phyloP scores from a whole-genome alignment of 148 eudicot genomes.

The Bassia scoparia region DNA sequence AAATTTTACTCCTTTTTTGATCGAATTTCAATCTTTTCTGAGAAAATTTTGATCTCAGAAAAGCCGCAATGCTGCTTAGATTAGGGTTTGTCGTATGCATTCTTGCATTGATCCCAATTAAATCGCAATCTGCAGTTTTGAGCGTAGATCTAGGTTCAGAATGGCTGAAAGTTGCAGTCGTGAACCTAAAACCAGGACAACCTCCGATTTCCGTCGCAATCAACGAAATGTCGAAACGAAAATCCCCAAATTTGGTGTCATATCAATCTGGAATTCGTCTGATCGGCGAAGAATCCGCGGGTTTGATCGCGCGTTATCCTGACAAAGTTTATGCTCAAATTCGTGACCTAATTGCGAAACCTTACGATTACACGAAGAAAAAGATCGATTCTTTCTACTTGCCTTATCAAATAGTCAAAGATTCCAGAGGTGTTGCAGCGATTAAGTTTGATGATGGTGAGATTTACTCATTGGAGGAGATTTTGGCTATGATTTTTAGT shows the following conservation, averaged over 20 bases:
- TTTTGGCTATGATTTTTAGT: conserved; percentile 69
- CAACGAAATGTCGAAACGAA: conserved; percentile 96
- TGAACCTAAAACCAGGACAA: conserved; percentile 84
- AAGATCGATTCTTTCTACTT: conserved; percentile 43
- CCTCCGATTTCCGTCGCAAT: conserved; percentile 85
- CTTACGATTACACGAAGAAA: conserved; percentile 30
- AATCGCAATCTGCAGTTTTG: conserved; percentile 55
- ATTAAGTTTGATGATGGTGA: conserved; percentile 60
- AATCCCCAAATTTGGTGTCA: conserved; percentile 68
- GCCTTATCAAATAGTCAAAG: conserved; percentile 52
- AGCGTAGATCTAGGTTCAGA: conserved; percentile 98
- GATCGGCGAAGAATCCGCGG: conserved; percentile 85
- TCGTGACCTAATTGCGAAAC: conserved; percentile 66
- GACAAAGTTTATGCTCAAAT: conserved; percentile 68
- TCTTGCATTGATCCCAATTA: conserved; percentile 29
- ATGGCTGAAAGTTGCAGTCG: conserved; percentile 89
- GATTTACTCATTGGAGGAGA: conserved; percentile 74
- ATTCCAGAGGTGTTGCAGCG: conserved; percentile 47
- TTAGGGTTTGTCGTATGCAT: conserved; percentile 34
- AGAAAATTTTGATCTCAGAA: conserved; percentile 1
- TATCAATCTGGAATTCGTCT: conserved; percentile 61
- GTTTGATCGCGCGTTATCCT: conserved; percentile 74
- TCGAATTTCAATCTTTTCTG: not conserved
- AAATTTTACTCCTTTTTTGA: not conserved
- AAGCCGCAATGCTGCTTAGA: conserved; percentile 28